phyloP scores from a whole-genome alignment of 2,329 filamentous ascomycete genomes.

The Arthrocladium fulminans region DNA sequence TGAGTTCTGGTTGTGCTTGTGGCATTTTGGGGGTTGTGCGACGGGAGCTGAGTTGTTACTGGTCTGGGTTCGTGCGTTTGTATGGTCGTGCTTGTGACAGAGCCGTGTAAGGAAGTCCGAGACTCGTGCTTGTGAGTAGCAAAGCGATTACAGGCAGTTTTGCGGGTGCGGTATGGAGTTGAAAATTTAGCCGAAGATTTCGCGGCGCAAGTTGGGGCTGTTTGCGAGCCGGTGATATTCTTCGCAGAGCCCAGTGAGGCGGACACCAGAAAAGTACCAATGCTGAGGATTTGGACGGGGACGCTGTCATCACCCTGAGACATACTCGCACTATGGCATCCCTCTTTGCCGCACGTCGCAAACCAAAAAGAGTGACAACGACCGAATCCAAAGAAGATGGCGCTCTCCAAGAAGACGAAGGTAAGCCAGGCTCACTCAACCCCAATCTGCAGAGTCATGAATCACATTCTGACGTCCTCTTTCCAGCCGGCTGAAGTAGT shows the following conservation, averaged over 20 bases:
- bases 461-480: slow-evolving; percentile 2
- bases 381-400: slow-evolving; percentile 52
- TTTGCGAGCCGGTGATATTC: too few relatives aligned
- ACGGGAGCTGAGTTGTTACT: slow-evolving; percentile 7
- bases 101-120: slow-evolving; percentile 19
- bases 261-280: too few relatives aligned
- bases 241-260: too few relatives aligned
- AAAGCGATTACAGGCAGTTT: neutral
- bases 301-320: neutral
- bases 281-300: too few relatives aligned
- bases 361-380: slow-evolving; percentile 40
- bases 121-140: slow-evolving; percentile 18
- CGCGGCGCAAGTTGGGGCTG: neutral
- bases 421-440: slow-evolving; percentile 31
- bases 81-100: slow-evolving; percentile 22
- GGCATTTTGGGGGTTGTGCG: slow-evolving; percentile 59
- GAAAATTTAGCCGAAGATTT: neutral
- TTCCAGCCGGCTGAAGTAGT: slow-evolving; percentile 9
- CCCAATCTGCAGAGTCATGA: too few relatives aligned
- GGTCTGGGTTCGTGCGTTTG: slow-evolving; percentile 4
- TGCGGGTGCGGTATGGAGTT: neutral
- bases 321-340: slow-evolving; percentile 44
- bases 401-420: slow-evolving; percentile 43
- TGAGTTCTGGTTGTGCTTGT: slow-evolving; percentile 96
- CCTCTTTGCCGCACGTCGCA: slow-evolving; percentile 49